A percentile compares a stretch with the other conserved stretches of the same genome.
Evolutionary conservation across 2,329 filamentous ascomycete species (phyloP).

Genomic region (Ilyonectria robusta): DNA sequence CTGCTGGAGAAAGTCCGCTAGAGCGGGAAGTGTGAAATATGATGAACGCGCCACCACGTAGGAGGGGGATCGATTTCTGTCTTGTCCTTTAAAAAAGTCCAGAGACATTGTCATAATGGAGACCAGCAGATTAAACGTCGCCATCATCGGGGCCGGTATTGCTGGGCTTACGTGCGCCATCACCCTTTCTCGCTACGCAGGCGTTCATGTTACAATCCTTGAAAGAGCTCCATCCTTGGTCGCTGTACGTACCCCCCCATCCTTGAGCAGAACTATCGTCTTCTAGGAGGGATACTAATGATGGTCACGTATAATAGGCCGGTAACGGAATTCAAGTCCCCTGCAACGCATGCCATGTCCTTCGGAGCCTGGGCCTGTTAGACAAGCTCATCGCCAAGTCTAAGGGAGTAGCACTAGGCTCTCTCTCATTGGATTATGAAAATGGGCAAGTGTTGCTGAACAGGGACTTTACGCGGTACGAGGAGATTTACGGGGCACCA

Average conservation of each 20-base stretch:
- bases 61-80: background rate
- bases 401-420: background rate
- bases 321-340: slow-evolving; percentile 39
- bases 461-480: slow-evolving; percentile 22
- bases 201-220: slow-evolving; percentile 28
- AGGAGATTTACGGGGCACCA: slow-evolving; percentile 34
- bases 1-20: background rate
- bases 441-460: slow-evolving; percentile 14
- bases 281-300: background rate
- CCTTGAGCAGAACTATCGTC: background rate
- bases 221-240: slow-evolving; percentile 6
- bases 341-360: slow-evolving; percentile 34
- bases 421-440: slow-evolving; percentile 7
- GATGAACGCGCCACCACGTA: background rate
- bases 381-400: slow-evolving; percentile 20
- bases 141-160: slow-evolving; percentile 36
- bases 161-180: slow-evolving; percentile 32
- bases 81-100: background rate
- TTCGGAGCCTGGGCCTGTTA: slow-evolving; percentile 35
- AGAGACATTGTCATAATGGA: background rate
- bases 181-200: slow-evolving; percentile 19
- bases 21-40: background rate
- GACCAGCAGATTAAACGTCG: slow-evolving; percentile 9
- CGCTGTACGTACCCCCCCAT: background rate
- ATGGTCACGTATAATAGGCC: slow-evolving; percentile 8